phyloP scores from a whole-genome alignment of 495 filamentous ascomycete genomes.

The Hypoxylon perforatum region DNA sequence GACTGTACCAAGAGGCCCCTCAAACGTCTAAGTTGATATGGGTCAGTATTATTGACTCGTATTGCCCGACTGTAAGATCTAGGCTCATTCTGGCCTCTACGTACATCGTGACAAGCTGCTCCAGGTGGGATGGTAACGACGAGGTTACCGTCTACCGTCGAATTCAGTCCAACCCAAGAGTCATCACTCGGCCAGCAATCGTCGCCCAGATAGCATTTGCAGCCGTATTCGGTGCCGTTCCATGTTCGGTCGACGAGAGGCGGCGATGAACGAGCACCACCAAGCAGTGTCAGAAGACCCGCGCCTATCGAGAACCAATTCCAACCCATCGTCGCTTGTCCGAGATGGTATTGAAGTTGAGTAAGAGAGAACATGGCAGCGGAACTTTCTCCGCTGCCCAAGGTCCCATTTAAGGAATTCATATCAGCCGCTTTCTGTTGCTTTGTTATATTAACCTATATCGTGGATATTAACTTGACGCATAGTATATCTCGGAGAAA shows the following conservation, averaged over 20 bases:
- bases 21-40: slow-evolving; percentile 36
- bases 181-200: slow-evolving; percentile 54
- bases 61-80: background rate
- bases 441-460: slow-evolving; percentile 3
- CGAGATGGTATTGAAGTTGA: background rate
- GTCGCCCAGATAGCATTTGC: slow-evolving; percentile 57
- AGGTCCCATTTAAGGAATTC: slow-evolving; percentile 13
- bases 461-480: slow-evolving; percentile 13
- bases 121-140: slow-evolving; percentile 51
- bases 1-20: slow-evolving; percentile 52
- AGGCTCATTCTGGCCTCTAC: background rate
- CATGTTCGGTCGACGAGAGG: slow-evolving; percentile 43
- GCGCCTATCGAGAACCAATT: slow-evolving; percentile 12
- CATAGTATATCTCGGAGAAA: background rate
- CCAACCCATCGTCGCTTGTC: slow-evolving; percentile 28
- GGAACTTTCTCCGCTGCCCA: background rate
- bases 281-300: slow-evolving; percentile 14
- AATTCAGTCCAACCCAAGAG: slow-evolving; percentile 52
- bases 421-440: background rate
- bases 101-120: slow-evolving; percentile 53
- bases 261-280: slow-evolving; percentile 3
- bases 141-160: slow-evolving; percentile 53
- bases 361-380: slow-evolving; percentile 1
- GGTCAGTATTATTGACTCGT: slow-evolving; percentile 4
- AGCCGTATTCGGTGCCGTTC: slow-evolving; percentile 50